phyloP scores from a whole-genome alignment of 2,329 filamentous ascomycete species.

The Trichoderma sp. region DNA sequence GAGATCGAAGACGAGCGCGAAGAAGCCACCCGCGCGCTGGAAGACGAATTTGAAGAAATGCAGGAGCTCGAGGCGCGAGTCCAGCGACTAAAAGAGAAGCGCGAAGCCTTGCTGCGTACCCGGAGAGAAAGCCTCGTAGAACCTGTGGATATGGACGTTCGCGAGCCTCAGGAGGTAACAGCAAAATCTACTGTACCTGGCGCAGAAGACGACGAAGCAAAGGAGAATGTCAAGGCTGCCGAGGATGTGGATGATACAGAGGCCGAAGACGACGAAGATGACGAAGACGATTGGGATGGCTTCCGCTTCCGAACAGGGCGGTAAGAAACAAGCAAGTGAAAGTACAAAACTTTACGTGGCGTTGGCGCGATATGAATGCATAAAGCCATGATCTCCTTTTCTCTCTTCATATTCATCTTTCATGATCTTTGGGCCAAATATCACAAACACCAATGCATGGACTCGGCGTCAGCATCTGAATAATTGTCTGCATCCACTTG shows the following conservation, averaged over 20 bases:
- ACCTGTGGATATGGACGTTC: slow-evolving; percentile 28
- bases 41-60: slow-evolving; percentile 84
- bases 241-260: slow-evolving; percentile 56
- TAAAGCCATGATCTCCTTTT: background rate
- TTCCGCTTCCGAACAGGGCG: slow-evolving; percentile 53
- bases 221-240: slow-evolving; percentile 47
- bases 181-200: background rate
- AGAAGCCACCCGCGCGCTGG: slow-evolving; percentile 72
- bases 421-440: background rate
- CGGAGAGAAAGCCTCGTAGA: slow-evolving; percentile 37
- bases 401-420: background rate
- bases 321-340: background rate
- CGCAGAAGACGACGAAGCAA: slow-evolving; percentile 26
- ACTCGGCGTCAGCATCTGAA: background rate
- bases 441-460: slow-evolving; percentile 3
- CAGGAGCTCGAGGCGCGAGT: slow-evolving; percentile 75
- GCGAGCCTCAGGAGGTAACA: slow-evolving; percentile 26
- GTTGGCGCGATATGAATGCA: background rate
- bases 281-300: slow-evolving; percentile 61
- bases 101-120: slow-evolving; percentile 63
- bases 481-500: slow-evolving; percentile 14
- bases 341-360: background rate
- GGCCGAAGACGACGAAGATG: background rate
- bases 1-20: slow-evolving; percentile 70
- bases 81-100: slow-evolving; percentile 67